These are phyloP conservation scores for Cutaneotrichosporon sp. DNA, from an alignment of 1,284 basidiomycete species.

Conservation along the genomic window DNA sequence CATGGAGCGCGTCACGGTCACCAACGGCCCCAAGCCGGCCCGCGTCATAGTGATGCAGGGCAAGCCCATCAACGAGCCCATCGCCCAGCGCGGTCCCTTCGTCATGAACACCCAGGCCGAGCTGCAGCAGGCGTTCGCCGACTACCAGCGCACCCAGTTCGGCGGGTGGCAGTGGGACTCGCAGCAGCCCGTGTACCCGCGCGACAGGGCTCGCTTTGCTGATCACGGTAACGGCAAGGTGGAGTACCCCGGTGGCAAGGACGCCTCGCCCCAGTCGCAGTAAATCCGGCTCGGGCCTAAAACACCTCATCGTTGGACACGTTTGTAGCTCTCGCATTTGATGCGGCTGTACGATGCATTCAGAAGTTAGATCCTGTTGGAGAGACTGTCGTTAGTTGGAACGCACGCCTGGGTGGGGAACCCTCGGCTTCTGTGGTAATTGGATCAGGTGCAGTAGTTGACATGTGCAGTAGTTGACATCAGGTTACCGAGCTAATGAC, in stretches of 20 bases:
- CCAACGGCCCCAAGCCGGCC: slow-evolving; percentile 6
- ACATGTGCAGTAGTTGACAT: too few species aligned
- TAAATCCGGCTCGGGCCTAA: not conserved
- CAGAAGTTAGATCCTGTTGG: not conserved
- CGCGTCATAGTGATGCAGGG: slow-evolving; percentile 24
- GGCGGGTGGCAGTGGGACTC: slow-evolving; percentile 18
- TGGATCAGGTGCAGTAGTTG: too few species aligned
- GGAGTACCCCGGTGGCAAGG: slow-evolving; percentile 13
- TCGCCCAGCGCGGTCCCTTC: slow-evolving; percentile 24
- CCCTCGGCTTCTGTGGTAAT: too few species aligned
- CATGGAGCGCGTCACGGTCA: slow-evolving; percentile 15
- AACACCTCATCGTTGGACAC: not conserved
- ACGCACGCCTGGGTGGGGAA: too few species aligned
- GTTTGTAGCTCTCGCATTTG: not conserved
- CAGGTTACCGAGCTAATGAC: too few species aligned
- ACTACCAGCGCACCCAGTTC: slow-evolving; percentile 22
- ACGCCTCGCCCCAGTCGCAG: not conserved
- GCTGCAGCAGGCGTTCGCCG: slow-evolving; percentile 17
- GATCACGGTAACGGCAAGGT: slow-evolving; percentile 18
- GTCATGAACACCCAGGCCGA: slow-evolving; percentile 26
- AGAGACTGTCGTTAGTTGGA: too few species aligned
- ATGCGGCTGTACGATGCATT: not conserved
- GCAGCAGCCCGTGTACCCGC: slow-evolving; percentile 11
- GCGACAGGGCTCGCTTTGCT: slow-evolving; percentile 17
- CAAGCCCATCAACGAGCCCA: slow-evolving; percentile 20